phyloP scores from a whole-genome alignment of 495 filamentous ascomycete species.

The Penicillium daleae region DNA sequence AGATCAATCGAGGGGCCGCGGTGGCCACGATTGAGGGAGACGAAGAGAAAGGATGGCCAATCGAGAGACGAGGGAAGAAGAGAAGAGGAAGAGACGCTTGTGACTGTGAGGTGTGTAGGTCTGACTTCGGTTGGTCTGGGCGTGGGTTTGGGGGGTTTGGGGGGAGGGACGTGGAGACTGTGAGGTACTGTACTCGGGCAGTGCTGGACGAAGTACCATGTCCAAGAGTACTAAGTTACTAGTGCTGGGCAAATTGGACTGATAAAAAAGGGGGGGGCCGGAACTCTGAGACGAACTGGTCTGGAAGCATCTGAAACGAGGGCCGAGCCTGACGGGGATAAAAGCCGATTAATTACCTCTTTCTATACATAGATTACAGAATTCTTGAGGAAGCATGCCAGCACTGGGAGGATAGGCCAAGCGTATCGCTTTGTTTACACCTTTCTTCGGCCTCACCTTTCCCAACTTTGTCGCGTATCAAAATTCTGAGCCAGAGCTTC shows the following conservation, averaged over 20 bases:
- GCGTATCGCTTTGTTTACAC: slow-evolving; percentile 7
- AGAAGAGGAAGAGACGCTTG: slow-evolving; percentile 16
- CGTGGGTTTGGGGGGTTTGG: slow-evolving; percentile 12
- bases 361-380: neutral
- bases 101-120: slow-evolving; percentile 15
- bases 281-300: slow-evolving; percentile 3
- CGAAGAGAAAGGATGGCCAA: slow-evolving; percentile 23
- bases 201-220: neutral
- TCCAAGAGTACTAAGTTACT: neutral
- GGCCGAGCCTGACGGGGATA: neutral
- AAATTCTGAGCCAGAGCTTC: neutral
- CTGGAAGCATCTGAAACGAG: slow-evolving; percentile 10
- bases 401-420: neutral
- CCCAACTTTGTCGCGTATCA: neutral
- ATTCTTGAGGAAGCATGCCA: neutral
- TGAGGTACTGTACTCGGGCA: too few species aligned
- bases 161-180: slow-evolving; percentile 1
- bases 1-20: slow-evolving; percentile 22
- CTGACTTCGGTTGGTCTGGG: slow-evolving; percentile 28
- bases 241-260: slow-evolving; percentile 1
- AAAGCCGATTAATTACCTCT: neutral
- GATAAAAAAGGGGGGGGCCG: slow-evolving; percentile 7
- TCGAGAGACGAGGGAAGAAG: slow-evolving; percentile 15
- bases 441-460: neutral
- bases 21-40: slow-evolving; percentile 15